Conservation (phyloP, 2,329 filamentous ascomycete species). For the Ceratocystis papillata region DNA sequence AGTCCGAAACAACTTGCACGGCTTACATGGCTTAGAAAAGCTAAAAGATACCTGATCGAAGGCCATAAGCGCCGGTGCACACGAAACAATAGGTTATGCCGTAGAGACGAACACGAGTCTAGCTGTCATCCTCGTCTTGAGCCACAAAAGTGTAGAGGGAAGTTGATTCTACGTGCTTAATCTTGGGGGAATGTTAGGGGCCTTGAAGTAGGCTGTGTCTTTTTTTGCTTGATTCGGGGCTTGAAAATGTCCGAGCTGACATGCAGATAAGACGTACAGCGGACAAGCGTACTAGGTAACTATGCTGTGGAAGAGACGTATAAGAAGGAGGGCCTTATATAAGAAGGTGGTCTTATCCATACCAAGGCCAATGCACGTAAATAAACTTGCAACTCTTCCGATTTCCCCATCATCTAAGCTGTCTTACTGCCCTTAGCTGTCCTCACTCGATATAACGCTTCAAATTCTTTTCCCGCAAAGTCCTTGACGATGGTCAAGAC, state of each 20-base stretch:
- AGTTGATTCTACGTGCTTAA: neutral
- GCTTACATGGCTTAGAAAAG: neutral
- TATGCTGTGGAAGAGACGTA: neutral
- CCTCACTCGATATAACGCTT: neutral
- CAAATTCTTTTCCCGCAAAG: neutral
- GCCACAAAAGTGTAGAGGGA: neutral
- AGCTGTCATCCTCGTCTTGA: neutral
- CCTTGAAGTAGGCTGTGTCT: neutral
- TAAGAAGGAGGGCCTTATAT: neutral
- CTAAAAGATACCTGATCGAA: neutral
- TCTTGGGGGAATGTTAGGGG: neutral
- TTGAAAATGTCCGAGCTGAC: constrained; percentile 5
- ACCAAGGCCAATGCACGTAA: neutral
- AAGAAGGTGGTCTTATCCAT: neutral
- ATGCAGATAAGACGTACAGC: neutral
- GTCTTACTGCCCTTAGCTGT: neutral
- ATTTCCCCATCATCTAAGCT: neutral
- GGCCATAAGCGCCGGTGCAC: neutral
- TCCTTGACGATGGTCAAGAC: constrained; percentile 38
- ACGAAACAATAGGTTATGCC: neutral
- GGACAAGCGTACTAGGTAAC: neutral
- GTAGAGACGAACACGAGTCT: neutral
- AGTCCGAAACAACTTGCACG: neutral
- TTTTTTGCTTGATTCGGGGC: neutral
- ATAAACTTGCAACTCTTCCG: neutral